Evolutionary conservation across 345 rosid species (phyloP).

Genomic region (Sonneratia caseolaris): DNA sequence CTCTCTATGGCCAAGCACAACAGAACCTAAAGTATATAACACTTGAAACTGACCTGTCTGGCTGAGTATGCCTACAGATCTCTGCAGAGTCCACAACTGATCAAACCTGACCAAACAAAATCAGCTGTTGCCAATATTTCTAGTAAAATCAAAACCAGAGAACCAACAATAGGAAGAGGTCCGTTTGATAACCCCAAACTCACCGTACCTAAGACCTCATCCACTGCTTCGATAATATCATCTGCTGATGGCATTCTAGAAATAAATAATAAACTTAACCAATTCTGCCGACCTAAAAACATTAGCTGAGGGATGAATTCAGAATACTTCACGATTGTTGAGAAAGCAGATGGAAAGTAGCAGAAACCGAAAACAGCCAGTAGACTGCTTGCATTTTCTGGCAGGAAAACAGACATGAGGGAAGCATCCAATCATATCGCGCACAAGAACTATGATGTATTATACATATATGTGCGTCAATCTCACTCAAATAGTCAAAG

Average conservation of each 20-base stretch:
- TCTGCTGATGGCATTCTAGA: conserved; percentile 57
- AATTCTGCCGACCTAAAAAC: conserved; percentile 65
- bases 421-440: not conserved
- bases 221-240: conserved; percentile 69
- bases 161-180: not conserved
- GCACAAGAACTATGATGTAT: not conserved
- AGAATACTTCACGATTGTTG: not conserved
- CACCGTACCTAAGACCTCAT: conserved; percentile 77
- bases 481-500: not conserved
- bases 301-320: not conserved
- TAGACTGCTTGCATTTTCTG: too few species aligned
- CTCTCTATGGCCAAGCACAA: conserved; percentile 33
- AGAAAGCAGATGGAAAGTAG: not conserved
- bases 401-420: not conserved
- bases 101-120: conserved; percentile 52
- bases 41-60: conserved; percentile 44
- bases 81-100: conserved; percentile 90
- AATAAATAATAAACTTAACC: conserved; percentile 31
- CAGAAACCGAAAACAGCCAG: not conserved
- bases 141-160: too few species aligned
- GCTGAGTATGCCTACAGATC: conserved; percentile 89
- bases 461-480: not conserved
- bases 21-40: not conserved
- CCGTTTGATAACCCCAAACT: conserved; percentile 19
- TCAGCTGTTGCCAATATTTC: not conserved